Evolutionary conservation across 2,329 filamentous ascomycete species (phyloP).

Genomic region (Sporothrix brunneoviolacea): DNA sequence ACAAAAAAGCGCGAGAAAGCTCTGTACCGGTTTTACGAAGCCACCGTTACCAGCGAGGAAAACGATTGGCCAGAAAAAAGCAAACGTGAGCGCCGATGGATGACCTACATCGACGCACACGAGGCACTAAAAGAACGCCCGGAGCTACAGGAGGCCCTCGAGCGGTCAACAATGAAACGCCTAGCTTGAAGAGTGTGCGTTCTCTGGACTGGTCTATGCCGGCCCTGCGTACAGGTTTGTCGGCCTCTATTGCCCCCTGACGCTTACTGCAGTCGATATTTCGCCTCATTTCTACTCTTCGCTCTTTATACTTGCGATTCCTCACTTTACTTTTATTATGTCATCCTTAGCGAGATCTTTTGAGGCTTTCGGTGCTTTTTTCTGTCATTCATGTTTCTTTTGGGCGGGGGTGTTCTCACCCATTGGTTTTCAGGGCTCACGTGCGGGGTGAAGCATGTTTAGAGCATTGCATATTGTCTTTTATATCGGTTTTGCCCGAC

Average conservation of each 20-base stretch:
- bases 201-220: neutral
- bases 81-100: slow-evolving; percentile 87
- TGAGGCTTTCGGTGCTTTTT: neutral
- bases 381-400: neutral
- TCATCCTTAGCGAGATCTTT: neutral
- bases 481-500: neutral
- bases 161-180: slow-evolving; percentile 63
- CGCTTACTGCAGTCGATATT: no score
- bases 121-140: slow-evolving; percentile 70
- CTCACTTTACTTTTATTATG: neutral
- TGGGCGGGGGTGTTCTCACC: neutral
- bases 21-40: slow-evolving; percentile 78
- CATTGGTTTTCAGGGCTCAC: neutral
- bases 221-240: no score
- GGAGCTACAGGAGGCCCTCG: slow-evolving; percentile 81
- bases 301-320: neutral
- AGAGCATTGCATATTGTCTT: neutral
- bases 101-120: slow-evolving; percentile 75
- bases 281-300: neutral
- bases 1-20: slow-evolving; percentile 56
- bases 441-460: neutral
- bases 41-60: slow-evolving; percentile 79
- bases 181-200: neutral
- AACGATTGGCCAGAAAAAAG: slow-evolving; percentile 87
- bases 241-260: no score